Evolutionary conservation across 441 rosid genomes (phyloP), one percentile per base, ranked within the genome.

Genomic region (Melastoma candidum): DNA sequence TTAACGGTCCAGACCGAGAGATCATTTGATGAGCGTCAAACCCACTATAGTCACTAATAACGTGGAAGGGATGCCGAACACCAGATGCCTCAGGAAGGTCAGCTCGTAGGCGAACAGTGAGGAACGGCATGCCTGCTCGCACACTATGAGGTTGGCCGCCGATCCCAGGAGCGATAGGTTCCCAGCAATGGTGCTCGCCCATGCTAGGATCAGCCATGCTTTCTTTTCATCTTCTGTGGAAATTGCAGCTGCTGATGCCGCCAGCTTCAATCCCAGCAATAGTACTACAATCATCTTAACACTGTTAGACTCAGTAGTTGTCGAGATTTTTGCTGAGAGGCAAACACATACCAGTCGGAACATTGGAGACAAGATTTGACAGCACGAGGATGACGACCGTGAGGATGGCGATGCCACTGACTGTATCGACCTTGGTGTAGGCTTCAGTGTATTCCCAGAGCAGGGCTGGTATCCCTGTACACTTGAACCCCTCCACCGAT

Each of bases 371-470:
- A 58, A 84, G 46, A 52, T 84, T 90, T 9, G 97, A 84, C 46
- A 87, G 77, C 29, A 75, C 48, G 44, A 87, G 78, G 50, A 90
- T 75, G 63, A 84, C 83, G 32, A 74, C 22, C 1, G 86, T 83
- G 1, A 87, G 85, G 59, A 87, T 63, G 0, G 75, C 73, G 12
- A 48, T 60, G 17, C 97, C 97, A 13, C 65, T 27, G 12, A 72
- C 63, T 39, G 50, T 63, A 56, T 76, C 59, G 12, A 78, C 71
- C 48, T 70, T 64, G 1, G 95, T 76, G 64, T 82, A 61, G 39
- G 97, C 85, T 66, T 84, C 89, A 83, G 81, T 68, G 13, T 75
- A 39, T 41, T 84, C 79, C 97, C 97, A 90, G 2, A 87, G 47
- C 46, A 65, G 51, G 12, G 75, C 78, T 8, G 97, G 96, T 44